Evolutionary conservation across 179 eudicot genomes (phyloP).

Genomic region (Camellia oleifera): DNA sequence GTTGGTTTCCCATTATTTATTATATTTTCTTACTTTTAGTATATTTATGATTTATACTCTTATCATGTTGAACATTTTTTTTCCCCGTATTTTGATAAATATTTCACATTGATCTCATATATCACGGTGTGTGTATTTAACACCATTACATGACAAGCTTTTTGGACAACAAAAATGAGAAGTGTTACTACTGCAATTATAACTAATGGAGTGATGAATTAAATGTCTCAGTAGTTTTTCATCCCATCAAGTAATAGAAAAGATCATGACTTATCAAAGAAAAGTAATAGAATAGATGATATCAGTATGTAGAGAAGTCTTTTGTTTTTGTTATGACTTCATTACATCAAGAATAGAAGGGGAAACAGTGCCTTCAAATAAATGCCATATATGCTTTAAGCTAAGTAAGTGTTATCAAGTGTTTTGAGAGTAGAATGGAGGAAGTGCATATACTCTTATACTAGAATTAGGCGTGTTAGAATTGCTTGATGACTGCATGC

Average conservation of each 20-base stretch:
- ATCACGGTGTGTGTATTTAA: background rate
- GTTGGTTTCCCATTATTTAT: constrained; percentile 29
- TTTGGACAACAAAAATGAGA: constrained; percentile 22
- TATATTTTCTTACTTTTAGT: background rate
- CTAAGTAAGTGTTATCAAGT: background rate
- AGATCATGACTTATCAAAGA: background rate
- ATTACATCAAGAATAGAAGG: background rate
- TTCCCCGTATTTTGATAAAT: background rate
- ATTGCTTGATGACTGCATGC: background rate
- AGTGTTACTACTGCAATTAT: too few species aligned
- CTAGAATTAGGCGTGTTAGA: background rate
- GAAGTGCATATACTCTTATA: background rate
- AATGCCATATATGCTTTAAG: background rate
- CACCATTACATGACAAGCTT: background rate
- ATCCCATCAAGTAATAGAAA: background rate
- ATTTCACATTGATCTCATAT: background rate
- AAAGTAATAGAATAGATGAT: background rate
- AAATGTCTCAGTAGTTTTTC: background rate
- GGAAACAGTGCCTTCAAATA: too few species aligned
- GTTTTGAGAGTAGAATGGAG: background rate
- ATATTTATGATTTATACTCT: background rate
- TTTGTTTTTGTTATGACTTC: background rate
- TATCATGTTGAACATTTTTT: background rate
- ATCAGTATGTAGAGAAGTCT: background rate
- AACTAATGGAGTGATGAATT: background rate